Evolutionary conservation across 106 monocot genomes (phyloP).

Genomic region (Xerophyta viscosa): DNA sequence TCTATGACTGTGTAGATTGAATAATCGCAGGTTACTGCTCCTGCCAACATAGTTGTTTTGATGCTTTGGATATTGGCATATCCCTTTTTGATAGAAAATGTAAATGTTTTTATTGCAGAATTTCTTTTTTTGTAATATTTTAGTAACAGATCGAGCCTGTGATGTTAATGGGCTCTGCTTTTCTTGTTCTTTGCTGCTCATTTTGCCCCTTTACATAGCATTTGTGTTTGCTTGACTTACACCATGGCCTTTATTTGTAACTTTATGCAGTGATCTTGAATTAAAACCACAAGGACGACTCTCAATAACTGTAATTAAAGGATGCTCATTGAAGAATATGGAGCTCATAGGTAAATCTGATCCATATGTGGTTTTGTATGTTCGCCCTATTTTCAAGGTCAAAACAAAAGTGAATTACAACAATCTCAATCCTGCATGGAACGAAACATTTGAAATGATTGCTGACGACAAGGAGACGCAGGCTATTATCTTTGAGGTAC

Average conservation of each 20-base stretch:
- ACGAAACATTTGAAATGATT: conserved; percentile 79
- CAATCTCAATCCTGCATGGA: conserved; percentile 91
- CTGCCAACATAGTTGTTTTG: no score
- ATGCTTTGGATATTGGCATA: no score
- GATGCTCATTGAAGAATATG: conserved; percentile 73
- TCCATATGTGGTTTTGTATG: conserved; percentile 82
- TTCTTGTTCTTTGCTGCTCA: neutral
- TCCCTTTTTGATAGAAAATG: no score
- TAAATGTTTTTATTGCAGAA: no score
- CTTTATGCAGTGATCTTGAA: conserved; percentile 87
- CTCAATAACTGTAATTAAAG: conserved; percentile 58
- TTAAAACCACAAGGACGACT: conserved; percentile 88
- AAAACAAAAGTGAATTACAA: conserved; percentile 86
- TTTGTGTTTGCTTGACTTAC: no score
- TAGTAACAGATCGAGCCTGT: no score
- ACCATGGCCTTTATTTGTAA: no score
- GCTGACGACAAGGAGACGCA: conserved; percentile 98
- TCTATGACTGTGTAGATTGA: no score
- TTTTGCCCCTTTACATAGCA: no score
- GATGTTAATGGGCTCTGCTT: no score
- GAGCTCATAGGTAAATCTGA: conserved; percentile 98
- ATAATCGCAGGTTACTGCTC: no score
- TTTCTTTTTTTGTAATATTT: no score
- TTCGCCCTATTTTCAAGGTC: conserved; percentile 82
- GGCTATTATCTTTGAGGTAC: conserved; percentile 67